Evolutionary conservation across 768 basidiomycete species (phyloP).

Genomic region (Solioccasus polychromus): DNA sequence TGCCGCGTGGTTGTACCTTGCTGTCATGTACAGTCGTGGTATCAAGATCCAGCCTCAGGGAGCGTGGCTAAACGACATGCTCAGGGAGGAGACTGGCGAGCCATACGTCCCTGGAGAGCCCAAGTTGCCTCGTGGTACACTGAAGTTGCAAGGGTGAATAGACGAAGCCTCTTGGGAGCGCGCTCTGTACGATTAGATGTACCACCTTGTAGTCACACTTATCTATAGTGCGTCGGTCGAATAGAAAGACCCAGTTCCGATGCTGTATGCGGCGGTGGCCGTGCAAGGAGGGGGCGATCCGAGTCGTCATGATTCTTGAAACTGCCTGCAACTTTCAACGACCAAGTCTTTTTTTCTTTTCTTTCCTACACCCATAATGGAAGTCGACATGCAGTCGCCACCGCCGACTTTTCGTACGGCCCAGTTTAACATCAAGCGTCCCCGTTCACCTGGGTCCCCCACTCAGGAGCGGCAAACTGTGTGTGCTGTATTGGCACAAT

Average conservation of each 20-base stretch:
- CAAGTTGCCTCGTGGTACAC: constrained; percentile 58
- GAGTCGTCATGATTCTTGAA: no score
- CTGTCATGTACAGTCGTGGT: constrained; percentile 77
- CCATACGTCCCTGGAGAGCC: constrained; percentile 66
- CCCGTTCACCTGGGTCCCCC: constrained; percentile 56
- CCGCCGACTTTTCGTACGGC: constrained; percentile 36
- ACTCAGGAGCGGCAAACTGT: constrained; percentile 57
- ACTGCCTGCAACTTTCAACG: no score
- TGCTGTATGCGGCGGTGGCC: no score
- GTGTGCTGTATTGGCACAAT: no score
- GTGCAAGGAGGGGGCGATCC: no score
- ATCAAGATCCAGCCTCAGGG: constrained; percentile 77
- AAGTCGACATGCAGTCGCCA: constrained; percentile 52
- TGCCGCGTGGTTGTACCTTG: constrained; percentile 62
- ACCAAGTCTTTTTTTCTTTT: no score
- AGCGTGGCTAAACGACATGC: constrained; percentile 81
- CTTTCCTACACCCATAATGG: constrained; percentile 38
- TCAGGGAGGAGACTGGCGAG: constrained; percentile 74
- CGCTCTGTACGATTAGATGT: constrained; percentile 17
- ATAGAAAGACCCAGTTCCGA: no score
- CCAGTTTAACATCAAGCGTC: constrained; percentile 47
- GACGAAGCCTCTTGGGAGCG: not conserved
- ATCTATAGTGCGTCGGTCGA: no score
- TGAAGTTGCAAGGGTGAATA: constrained; percentile 45
- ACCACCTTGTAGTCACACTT: not conserved